phyloP scores from a whole-genome alignment of 75 land plant genomes.

The Sequoia sempervirens region DNA sequence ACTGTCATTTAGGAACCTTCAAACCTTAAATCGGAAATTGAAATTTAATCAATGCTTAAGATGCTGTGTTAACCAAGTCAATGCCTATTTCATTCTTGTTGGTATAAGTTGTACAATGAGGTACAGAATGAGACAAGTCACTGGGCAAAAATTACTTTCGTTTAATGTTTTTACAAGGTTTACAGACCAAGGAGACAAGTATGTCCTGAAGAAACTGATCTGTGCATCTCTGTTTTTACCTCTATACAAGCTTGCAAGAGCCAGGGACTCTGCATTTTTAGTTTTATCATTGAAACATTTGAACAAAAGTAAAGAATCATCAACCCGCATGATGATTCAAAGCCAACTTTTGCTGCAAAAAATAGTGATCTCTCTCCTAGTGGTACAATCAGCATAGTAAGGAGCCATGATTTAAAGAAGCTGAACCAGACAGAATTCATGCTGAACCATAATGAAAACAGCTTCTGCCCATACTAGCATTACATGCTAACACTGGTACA shows the following conservation, averaged over 20 bases:
- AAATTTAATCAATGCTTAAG: not conserved
- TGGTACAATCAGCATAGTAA: not conserved
- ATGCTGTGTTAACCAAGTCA: not conserved
- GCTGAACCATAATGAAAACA: not conserved
- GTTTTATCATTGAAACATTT: not conserved
- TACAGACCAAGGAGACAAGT: not conserved
- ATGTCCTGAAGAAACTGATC: not conserved
- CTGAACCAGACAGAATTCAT: not conserved
- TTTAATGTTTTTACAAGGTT: not conserved
- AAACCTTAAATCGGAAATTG: not conserved
- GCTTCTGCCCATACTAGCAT: not conserved
- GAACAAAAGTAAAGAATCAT: not conserved
- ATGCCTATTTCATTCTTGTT: not conserved
- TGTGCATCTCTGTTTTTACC: not conserved
- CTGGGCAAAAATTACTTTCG: not conserved
- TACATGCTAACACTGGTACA: conserved; percentile 26
- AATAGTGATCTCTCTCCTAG: not conserved
- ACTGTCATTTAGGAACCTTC: not conserved
- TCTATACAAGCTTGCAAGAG: not conserved
- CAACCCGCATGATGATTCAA: conserved; percentile 8
- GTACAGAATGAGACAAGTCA: not conserved
- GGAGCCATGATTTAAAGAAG: not conserved
- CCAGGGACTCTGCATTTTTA: not conserved
- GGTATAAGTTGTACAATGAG: not conserved
- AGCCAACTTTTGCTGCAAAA: not conserved